Evolutionary conservation across 2,329 filamentous ascomycete genomes (phyloP).

Genomic region (Aspergillus sp.): DNA sequence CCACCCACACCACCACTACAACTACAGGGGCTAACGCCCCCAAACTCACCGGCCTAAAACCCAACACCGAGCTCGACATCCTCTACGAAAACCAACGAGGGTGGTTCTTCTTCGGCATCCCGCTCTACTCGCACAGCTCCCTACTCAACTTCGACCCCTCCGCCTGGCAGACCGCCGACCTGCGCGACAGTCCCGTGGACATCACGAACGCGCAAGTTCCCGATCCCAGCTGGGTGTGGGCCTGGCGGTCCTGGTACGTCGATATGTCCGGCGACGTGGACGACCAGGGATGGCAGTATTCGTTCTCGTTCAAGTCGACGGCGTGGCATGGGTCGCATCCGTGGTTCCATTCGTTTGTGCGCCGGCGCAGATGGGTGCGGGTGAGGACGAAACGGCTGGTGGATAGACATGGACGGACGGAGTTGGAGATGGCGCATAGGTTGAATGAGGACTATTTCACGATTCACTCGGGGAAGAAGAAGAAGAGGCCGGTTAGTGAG

Average conservation of each 20-base stretch:
- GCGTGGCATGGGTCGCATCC: slow-evolving; percentile 85
- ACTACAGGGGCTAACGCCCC: not conserved
- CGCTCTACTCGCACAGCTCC: slow-evolving; percentile 84
- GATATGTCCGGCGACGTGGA: slow-evolving; percentile 82
- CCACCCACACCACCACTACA: slow-evolving; percentile 6
- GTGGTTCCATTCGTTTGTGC: slow-evolving; percentile 96
- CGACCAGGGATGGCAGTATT: slow-evolving; percentile 95
- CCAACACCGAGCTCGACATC: slow-evolving; percentile 68
- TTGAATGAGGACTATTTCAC: slow-evolving; percentile 79
- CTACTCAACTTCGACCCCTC: slow-evolving; percentile 82
- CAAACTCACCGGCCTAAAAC: slow-evolving; percentile 23
- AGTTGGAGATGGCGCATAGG: slow-evolving; percentile 57
- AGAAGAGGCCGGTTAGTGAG: slow-evolving; percentile 46
- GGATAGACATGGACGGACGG: slow-evolving; percentile 36
- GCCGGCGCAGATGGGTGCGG: slow-evolving; percentile 83
- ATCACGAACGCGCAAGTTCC: slow-evolving; percentile 89
- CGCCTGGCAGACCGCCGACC: slow-evolving; percentile 75
- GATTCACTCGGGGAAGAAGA: slow-evolving; percentile 59
- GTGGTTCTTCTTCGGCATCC: slow-evolving; percentile 81
- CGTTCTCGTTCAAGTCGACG: slow-evolving; percentile 78
- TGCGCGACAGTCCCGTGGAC: slow-evolving; percentile 62
- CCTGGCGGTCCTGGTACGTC: slow-evolving; percentile 70
- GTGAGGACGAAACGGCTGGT: slow-evolving; percentile 68
- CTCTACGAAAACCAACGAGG: slow-evolving; percentile 96
- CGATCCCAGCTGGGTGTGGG: slow-evolving; percentile 95